Base-by-base conservation (phyloP, 495 filamentous ascomycete species). In the Evansstolkia leycettana region DNA sequence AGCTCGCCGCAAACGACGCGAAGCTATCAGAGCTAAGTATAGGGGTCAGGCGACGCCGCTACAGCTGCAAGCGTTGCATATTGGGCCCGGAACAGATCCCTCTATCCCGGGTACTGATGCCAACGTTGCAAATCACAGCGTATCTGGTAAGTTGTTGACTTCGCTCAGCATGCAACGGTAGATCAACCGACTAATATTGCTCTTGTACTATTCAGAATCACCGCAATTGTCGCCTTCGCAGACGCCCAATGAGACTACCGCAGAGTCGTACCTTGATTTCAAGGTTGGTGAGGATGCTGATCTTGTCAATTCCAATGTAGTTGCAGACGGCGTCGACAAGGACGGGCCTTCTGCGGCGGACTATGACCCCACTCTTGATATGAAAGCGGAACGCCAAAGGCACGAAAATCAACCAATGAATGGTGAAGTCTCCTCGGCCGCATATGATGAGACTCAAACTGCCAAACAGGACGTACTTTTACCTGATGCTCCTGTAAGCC, bases 361-460 rank as follows among this genome's bases (percentile, higher is more conserved):
- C 48, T 95, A 98, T 59, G 87, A 95, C 52, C 92, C 90, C 0
- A 94, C 82, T 3, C 60, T 75, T 47, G 90, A 98, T 53, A 92
- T 93, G 83, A 75, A 77, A 56, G 84, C 94, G 56, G 89, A 96
- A 49, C 71, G 76, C 43, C 64, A 77, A 33, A 75, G 83, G 35
- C 75, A 85, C 42, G 76, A 77, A 45, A 63, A 72, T 33, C 71
- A 76, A 34, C 69, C 75, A 37, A 59, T 65, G 10, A 57, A 62
- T 27, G 67, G 73, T 9, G 66, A 75, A 5, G 51, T 80, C 17
- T 65, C 75, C n/a, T 69, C 78, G 18, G 54, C 52, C 27, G 60
- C 65, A 16, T 80, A 78, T 42, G 69, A 80, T 48, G 77, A 84
- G 52, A 78, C 68, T 8, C 54, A 67, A 43, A 60, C 65, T 16